Conservation (phyloP, 805 yeast species). For the Ogataea philodendri region DNA sequence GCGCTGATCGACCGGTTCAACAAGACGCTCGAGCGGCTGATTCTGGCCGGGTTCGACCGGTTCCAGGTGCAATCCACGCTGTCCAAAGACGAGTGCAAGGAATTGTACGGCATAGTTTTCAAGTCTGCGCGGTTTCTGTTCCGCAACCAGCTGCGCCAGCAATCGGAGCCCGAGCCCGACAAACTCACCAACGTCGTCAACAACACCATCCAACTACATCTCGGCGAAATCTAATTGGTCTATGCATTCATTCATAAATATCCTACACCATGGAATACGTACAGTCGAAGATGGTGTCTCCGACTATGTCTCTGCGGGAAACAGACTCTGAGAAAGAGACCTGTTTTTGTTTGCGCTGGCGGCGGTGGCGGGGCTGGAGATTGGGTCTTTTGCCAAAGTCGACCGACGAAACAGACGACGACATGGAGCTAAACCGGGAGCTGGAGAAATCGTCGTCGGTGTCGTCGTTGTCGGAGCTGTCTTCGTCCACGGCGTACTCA, state of each 20-base stretch:
- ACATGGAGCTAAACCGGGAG: constrained; percentile 12
- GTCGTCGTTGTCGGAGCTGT: constrained; percentile 12
- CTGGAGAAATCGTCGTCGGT: constrained; percentile 13
- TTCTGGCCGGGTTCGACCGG: constrained; percentile 37
- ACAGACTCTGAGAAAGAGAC: constrained; percentile 44
- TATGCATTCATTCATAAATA: background rate
- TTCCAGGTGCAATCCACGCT: constrained; percentile 31
- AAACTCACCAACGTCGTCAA: constrained; percentile 37
- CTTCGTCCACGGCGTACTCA: background rate
- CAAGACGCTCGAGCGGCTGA: constrained; percentile 31
- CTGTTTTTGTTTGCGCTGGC: constrained; percentile 17
- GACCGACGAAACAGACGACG: constrained; percentile 8
- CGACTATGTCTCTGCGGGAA: constrained; percentile 45
- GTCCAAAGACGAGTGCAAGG: constrained; percentile 31
- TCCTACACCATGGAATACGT: constrained; percentile 8
- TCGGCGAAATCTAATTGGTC: constrained; percentile 9
- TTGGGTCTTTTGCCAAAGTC: constrained; percentile 2
- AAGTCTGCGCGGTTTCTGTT: constrained; percentile 40
- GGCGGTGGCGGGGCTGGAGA: too few relatives aligned
- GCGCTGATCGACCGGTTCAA: constrained; percentile 13
- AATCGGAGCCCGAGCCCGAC: constrained; percentile 29
- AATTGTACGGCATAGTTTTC: constrained; percentile 36
- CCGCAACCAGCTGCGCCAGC: constrained; percentile 24
- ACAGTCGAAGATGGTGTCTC: constrained; percentile 43
- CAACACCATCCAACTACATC: constrained; percentile 32